Conservation (phyloP, 768 basidiomycete species). For the Lactarius hengduanensis region DNA sequence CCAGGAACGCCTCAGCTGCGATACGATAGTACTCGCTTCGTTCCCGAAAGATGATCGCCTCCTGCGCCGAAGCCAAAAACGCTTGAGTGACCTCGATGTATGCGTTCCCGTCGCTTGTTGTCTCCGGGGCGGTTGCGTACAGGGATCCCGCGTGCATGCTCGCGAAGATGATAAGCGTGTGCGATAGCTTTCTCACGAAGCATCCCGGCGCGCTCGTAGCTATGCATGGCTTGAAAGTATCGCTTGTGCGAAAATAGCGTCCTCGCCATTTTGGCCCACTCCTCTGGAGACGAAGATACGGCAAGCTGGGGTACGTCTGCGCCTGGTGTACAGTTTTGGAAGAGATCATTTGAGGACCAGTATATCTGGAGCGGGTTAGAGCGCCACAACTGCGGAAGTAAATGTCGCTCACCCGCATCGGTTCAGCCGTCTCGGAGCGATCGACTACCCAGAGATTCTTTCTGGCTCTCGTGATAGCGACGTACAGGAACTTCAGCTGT, state of each 20-base stretch:
- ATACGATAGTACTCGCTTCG: constrained; percentile 40
- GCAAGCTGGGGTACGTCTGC: constrained; percentile 54
- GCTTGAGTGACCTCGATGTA: constrained; percentile 49
- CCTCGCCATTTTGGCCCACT: constrained; percentile 45
- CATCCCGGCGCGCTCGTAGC: constrained; percentile 49
- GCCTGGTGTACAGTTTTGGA: constrained; percentile 50
- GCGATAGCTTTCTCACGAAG: constrained; percentile 47
- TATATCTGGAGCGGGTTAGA: constrained; percentile 40
- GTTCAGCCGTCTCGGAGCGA: constrained; percentile 52
- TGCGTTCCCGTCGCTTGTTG: constrained; percentile 33
- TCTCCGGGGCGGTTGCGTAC: constrained; percentile 16
- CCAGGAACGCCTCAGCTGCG: constrained; percentile 49
- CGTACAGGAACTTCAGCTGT: constrained; percentile 62
- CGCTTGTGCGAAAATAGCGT: constrained; percentile 44
- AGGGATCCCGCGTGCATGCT: constrained; percentile 44
- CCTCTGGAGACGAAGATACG: constrained; percentile 48
- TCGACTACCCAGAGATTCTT: constrained; percentile 70
- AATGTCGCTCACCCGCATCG: constrained; percentile 51
- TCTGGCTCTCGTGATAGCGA: constrained; percentile 63
- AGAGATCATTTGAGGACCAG: constrained; percentile 47
- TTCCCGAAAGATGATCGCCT: constrained; percentile 32
- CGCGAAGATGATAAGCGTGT: constrained; percentile 53
- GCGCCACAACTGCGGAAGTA: not conserved
- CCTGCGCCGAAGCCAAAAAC: constrained; percentile 44
- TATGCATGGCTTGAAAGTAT: constrained; percentile 54